Evolutionary conservation across 2,329 filamentous ascomycete genomes (phyloP).

Genomic region (Epichloe typhina): DNA sequence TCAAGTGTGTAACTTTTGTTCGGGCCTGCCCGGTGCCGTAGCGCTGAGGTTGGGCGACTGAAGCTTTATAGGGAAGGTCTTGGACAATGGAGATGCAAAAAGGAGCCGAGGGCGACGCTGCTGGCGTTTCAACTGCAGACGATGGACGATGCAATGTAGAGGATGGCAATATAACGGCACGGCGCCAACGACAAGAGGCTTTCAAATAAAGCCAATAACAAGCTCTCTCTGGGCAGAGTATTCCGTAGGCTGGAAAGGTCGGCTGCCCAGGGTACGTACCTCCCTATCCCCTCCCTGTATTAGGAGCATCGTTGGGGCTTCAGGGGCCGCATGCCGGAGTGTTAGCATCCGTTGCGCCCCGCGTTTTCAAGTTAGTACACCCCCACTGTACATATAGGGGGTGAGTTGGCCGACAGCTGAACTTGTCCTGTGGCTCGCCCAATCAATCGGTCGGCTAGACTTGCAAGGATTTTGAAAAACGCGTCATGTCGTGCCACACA

Average conservation of each 20-base stretch:
- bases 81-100: not conserved
- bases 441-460: not conserved
- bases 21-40: not conserved
- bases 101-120: not conserved
- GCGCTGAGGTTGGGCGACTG: not conserved
- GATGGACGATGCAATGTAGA: slow-evolving; percentile 3
- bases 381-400: too few relatives aligned
- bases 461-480: not conserved
- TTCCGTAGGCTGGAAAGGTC: not conserved
- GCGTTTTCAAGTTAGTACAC: too few relatives aligned
- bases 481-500: not conserved
- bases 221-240: not conserved
- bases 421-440: not conserved
- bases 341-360: too few relatives aligned
- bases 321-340: too few relatives aligned
- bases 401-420: too few relatives aligned
- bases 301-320: too few relatives aligned
- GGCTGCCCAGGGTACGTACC: not conserved
- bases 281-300: not conserved
- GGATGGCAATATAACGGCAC: not conserved
- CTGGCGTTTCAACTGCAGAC: not conserved
- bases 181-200: not conserved
- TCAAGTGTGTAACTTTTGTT: too few relatives aligned
- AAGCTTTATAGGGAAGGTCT: not conserved
- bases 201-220: not conserved